phyloP scores from a whole-genome alignment of 1,284 basidiomycete genomes.

The Microstroma glucosiphilum region DNA sequence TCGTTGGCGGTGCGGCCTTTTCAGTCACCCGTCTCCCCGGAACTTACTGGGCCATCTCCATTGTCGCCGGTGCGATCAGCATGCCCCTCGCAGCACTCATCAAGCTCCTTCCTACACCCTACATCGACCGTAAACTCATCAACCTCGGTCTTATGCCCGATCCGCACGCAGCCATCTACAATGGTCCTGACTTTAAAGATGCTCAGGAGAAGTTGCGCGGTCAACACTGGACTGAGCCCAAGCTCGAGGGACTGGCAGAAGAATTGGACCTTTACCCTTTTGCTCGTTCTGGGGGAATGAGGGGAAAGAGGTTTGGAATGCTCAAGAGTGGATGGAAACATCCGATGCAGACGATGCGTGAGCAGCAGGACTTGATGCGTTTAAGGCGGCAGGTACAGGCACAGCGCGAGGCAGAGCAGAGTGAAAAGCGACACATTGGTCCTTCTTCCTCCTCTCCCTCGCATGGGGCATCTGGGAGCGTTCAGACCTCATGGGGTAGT shows the following conservation, averaged over 20 bases:
- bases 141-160: constrained; percentile 63
- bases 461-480: constrained; percentile 55
- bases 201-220: constrained; percentile 56
- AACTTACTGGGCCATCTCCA: constrained; percentile 85
- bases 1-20: constrained; percentile 85
- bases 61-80: constrained; percentile 77
- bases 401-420: background rate
- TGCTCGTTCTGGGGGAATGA: background rate
- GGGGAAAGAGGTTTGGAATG: background rate
- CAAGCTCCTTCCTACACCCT: constrained; percentile 72
- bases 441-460: constrained; percentile 29
- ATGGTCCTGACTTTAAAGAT: constrained; percentile 61
- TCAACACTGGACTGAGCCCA: constrained; percentile 71
- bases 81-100: constrained; percentile 80
- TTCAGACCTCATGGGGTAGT: constrained; percentile 63
- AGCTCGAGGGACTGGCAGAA: constrained; percentile 55
- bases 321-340: background rate
- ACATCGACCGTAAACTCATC: constrained; percentile 69
- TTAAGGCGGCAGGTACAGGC: background rate
- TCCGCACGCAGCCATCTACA: constrained; percentile 61
- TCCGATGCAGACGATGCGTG: background rate
- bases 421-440: too few species aligned
- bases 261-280: constrained; percentile 18
- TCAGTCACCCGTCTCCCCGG: constrained; percentile 73
- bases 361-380: background rate